Conservation (phyloP, 768 basidiomycete species). For the Gautieria morchelliformis region DNA sequence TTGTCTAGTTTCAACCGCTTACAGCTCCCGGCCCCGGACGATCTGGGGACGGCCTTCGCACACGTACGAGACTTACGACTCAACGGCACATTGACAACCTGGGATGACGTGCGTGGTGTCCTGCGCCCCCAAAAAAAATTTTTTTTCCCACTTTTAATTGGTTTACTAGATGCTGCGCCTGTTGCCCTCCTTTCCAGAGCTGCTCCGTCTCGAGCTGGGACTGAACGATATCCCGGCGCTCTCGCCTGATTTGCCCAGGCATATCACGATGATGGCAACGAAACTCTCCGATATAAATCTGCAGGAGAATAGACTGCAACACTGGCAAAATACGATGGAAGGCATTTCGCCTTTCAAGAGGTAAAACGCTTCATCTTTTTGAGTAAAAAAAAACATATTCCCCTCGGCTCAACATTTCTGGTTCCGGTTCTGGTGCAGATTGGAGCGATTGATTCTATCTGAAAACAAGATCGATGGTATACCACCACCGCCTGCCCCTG, state of each 20-base stretch:
- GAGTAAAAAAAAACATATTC: not conserved
- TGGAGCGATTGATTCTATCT: constrained; percentile 57
- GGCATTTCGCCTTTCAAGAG: constrained; percentile 34
- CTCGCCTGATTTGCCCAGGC: not conserved
- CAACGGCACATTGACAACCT: constrained; percentile 62
- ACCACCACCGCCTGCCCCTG: constrained; percentile 19
- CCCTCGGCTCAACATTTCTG: not conserved
- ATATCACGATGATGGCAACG: constrained; percentile 3
- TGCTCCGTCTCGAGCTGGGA: constrained; percentile 49
- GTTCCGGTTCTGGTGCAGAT: constrained; percentile 33
- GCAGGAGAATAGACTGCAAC: constrained; percentile 51
- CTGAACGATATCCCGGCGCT: constrained; percentile 48
- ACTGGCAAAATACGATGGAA: constrained; percentile 44
- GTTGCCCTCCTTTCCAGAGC: constrained; percentile 9
- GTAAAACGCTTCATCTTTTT: constrained; percentile 30
- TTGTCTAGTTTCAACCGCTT: constrained; percentile 60
- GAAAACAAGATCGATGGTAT: constrained; percentile 50
- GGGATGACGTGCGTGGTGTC: constrained; percentile 49
- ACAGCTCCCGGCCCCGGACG: constrained; percentile 13
- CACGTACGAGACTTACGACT: constrained; percentile 58
- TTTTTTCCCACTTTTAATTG: constrained; percentile 4
- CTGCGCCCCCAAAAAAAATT: constrained; percentile 43
- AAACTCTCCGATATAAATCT: constrained; percentile 37
- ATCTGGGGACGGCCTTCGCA: constrained; percentile 28
- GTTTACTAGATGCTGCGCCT: constrained; percentile 22